Percentiles rank a stretch among this genome's conserved stretches.
Conservation (phyloP, 805 yeast genomes). For the Candida anglica region DNA sequence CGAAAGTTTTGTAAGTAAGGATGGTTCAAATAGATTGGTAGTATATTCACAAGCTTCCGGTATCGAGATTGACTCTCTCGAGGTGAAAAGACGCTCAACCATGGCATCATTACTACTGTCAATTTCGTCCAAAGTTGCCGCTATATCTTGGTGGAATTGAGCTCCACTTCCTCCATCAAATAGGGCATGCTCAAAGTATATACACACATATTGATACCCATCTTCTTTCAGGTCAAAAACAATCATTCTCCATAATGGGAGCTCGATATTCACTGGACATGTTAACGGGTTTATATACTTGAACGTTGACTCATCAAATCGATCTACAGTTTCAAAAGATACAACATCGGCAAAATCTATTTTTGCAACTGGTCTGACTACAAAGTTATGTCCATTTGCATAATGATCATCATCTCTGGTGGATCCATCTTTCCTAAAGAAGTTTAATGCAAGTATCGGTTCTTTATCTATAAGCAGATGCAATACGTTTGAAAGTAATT, state of each 20-base stretch:
- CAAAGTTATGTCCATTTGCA: conserved; percentile 9
- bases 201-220: conserved; percentile 14
- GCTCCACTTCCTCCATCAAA: conserved; percentile 33
- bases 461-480: conserved; percentile 9
- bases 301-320: conserved; percentile 11
- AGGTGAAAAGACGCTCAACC: too few species aligned
- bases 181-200: conserved; percentile 23
- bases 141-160: conserved; percentile 24
- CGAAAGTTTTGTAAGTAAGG: too few species aligned
- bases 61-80: too few species aligned
- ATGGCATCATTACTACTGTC: too few species aligned
- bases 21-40: conserved; percentile 3
- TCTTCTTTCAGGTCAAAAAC: conserved; percentile 9
- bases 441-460: conserved; percentile 15
- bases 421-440: conserved; percentile 8
- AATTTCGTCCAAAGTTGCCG: too few species aligned
- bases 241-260: conserved; percentile 19
- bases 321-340: conserved; percentile 3
- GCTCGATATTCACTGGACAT: conserved; percentile 6
- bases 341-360: conserved; percentile 20
- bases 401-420: conserved; percentile 3
- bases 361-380: conserved; percentile 12
- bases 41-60: conserved; percentile 1
- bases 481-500: conserved; percentile 14
- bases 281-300: conserved; percentile 8